These are phyloP conservation scores for Arthrobotrys megalospora DNA, from an alignment of 2,329 filamentous ascomycete genomes.

Conservation along the genomic window DNA sequence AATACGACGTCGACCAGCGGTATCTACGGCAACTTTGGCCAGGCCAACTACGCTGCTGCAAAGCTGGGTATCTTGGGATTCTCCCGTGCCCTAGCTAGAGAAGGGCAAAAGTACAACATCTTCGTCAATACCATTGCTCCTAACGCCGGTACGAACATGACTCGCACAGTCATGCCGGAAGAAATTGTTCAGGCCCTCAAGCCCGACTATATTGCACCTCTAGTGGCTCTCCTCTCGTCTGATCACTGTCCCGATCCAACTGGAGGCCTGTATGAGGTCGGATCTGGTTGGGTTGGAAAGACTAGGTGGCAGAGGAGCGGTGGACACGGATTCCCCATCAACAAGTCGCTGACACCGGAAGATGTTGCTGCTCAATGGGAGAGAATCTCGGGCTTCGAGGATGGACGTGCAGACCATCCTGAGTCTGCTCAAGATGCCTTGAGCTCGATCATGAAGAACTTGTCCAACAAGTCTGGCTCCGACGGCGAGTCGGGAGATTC, in stretches of 20 bases:
- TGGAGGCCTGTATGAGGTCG: constrained; percentile 92
- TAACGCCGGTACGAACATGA: constrained; percentile 97
- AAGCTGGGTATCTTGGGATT: constrained; percentile 95
- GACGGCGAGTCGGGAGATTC: constrained; percentile 68
- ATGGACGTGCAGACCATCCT: constrained; percentile 88
- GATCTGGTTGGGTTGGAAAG: constrained; percentile 90
- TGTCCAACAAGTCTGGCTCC: constrained; percentile 78
- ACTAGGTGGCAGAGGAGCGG: constrained; percentile 96
- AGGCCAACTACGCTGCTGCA: constrained; percentile 95
- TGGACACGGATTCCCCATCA: constrained; percentile 90
- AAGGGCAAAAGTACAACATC: constrained; percentile 98
- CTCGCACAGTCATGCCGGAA: constrained; percentile 91
- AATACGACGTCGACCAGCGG: constrained; percentile 98
- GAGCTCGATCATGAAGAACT: constrained; percentile 86
- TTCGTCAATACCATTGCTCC: constrained; percentile 98
- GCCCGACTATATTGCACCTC: constrained; percentile 95
- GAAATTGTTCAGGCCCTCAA: constrained; percentile 99
- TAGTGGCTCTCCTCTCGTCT: constrained; percentile 87
- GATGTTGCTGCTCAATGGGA: constrained; percentile 82
- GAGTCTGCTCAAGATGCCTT: constrained; percentile 82
- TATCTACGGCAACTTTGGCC: constrained; percentile 99
- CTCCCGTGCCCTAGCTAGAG: constrained; percentile 90
- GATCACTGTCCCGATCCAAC: constrained; percentile 91
- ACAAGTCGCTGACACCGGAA: constrained; percentile 86
- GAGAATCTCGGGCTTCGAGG: constrained; percentile 87